Evolutionary conservation across 2,329 filamentous ascomycete species (phyloP).

Genomic region (Claviceps pusilla): DNA sequence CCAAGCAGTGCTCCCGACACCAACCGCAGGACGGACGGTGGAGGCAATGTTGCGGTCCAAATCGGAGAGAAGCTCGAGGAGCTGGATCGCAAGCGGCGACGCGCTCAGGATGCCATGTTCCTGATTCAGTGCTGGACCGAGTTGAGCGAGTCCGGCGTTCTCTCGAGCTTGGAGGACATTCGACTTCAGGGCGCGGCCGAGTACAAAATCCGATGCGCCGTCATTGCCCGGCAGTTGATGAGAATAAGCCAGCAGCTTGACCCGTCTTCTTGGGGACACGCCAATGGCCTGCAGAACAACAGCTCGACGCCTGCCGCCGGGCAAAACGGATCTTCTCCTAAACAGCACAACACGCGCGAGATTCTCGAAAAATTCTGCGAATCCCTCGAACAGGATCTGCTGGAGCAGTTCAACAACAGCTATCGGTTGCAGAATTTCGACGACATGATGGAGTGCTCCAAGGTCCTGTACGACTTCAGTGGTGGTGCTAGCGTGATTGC

Average conservation of each 20-base stretch:
- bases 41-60: slow-evolving; percentile 82
- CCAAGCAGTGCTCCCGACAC: slow-evolving; percentile 16
- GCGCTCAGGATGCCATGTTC: slow-evolving; percentile 87
- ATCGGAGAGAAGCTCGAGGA: slow-evolving; percentile 91
- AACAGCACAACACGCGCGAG: slow-evolving; percentile 59
- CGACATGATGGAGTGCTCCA: slow-evolving; percentile 94
- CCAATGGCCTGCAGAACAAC: slow-evolving; percentile 40
- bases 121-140: slow-evolving; percentile 94
- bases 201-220: slow-evolving; percentile 84
- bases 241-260: slow-evolving; percentile 88
- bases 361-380: slow-evolving; percentile 95
- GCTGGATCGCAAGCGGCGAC: slow-evolving; percentile 75
- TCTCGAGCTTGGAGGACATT: slow-evolving; percentile 79
- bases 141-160: slow-evolving; percentile 75
- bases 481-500: slow-evolving; percentile 90
- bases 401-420: slow-evolving; percentile 95
- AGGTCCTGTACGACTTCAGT: slow-evolving; percentile 88
- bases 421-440: slow-evolving; percentile 92
- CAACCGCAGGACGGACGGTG: slow-evolving; percentile 32
- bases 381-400: slow-evolving; percentile 81
- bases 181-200: slow-evolving; percentile 72
- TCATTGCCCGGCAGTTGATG: slow-evolving; percentile 85
- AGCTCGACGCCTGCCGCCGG: slow-evolving; percentile 37
- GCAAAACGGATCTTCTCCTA: slow-evolving; percentile 19
- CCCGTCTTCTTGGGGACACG: slow-evolving; percentile 53